Evolutionary conservation across 2,329 filamentous ascomycete genomes (phyloP).

Genomic region (Botrytis squamosa): DNA sequence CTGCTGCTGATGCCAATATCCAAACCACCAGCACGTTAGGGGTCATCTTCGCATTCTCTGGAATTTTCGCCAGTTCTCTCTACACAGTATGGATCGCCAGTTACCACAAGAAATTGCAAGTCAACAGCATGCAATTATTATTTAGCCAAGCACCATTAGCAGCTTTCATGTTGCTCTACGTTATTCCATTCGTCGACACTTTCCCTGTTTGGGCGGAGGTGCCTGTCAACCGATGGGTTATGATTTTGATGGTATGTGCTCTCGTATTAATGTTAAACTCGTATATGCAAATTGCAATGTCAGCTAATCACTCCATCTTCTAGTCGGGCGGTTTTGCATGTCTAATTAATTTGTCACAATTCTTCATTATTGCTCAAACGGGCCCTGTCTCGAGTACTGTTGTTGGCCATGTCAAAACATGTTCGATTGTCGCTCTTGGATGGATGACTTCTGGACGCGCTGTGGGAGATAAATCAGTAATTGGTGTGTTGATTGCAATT

Average conservation of each 20-base stretch:
- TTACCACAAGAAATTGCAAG: slow-evolving; percentile 63
- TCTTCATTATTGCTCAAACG: slow-evolving; percentile 61
- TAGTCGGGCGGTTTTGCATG: slow-evolving; percentile 63
- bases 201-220: slow-evolving; percentile 58
- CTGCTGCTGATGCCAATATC: slow-evolving; percentile 46
- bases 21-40: slow-evolving; percentile 58
- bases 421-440: slow-evolving; percentile 62
- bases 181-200: slow-evolving; percentile 64
- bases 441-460: slow-evolving; percentile 58
- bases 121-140: slow-evolving; percentile 67
- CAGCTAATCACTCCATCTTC: slow-evolving; percentile 31
- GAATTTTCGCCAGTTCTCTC: slow-evolving; percentile 63
- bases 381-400: slow-evolving; percentile 65
- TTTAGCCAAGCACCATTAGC: slow-evolving; percentile 67
- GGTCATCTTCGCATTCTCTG: slow-evolving; percentile 62
- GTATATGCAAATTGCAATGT: slow-evolving; percentile 23
- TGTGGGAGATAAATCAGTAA: slow-evolving; percentile 53
- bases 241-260: slow-evolving; percentile 56
- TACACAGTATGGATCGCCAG: slow-evolving; percentile 69
- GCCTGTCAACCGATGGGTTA: slow-evolving; percentile 51
- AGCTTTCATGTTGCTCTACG: slow-evolving; percentile 61
- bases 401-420: slow-evolving; percentile 65
- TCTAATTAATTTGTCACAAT: slow-evolving; percentile 64
- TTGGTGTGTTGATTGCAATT: slow-evolving; percentile 56
- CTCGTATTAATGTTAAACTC: slow-evolving; percentile 9